Evolutionary conservation across 2,329 filamentous ascomycete species (phyloP).

Genomic region (Chaetothyriales sp.): DNA sequence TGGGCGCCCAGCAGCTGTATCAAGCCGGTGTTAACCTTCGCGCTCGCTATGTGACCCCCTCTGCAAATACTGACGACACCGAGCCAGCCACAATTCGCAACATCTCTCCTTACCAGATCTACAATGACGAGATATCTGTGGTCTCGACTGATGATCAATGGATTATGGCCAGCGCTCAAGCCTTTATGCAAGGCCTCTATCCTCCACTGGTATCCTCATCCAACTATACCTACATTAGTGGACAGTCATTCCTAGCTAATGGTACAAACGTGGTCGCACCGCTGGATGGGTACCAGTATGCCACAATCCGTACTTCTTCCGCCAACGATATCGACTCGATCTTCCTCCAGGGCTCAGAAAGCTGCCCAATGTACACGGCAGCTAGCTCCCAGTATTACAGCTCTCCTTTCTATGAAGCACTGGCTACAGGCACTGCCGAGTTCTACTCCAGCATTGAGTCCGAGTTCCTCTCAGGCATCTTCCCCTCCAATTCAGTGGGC

Average conservation of each 20-base stretch:
- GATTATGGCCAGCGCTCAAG: slow-evolving; percentile 39
- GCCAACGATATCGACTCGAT: slow-evolving; percentile 36
- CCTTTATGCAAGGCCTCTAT: slow-evolving; percentile 48
- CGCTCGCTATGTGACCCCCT: slow-evolving; percentile 34
- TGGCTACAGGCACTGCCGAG: slow-evolving; percentile 22
- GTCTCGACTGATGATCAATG: slow-evolving; percentile 34
- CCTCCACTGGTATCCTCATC: slow-evolving; percentile 31
- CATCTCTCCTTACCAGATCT: slow-evolving; percentile 31
- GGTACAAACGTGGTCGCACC: slow-evolving; percentile 33
- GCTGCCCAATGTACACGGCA: slow-evolving; percentile 27
- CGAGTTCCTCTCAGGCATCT: slow-evolving; percentile 29
- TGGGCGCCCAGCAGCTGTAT: slow-evolving; percentile 41
- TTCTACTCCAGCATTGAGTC: slow-evolving; percentile 35
- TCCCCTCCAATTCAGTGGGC: slow-evolving; percentile 26
- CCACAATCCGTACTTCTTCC: slow-evolving; percentile 32
- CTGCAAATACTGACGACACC: slow-evolving; percentile 9
- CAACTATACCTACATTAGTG: slow-evolving; percentile 21
- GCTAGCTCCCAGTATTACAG: slow-evolving; percentile 28
- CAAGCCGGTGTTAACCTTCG: slow-evolving; percentile 37
- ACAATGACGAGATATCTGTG: slow-evolving; percentile 33
- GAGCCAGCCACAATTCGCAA: slow-evolving; percentile 24
- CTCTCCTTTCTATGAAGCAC: slow-evolving; percentile 27
- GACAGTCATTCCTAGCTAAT: slow-evolving; percentile 34
- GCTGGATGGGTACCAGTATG: slow-evolving; percentile 43
- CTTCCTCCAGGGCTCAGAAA: slow-evolving; percentile 33